A percentile compares a stretch with the other conserved stretches of the same genome.
These are phyloP conservation scores for Diutina siamensis DNA, from an alignment of 1,139 yeast species.

Conservation along the genomic window DNA sequence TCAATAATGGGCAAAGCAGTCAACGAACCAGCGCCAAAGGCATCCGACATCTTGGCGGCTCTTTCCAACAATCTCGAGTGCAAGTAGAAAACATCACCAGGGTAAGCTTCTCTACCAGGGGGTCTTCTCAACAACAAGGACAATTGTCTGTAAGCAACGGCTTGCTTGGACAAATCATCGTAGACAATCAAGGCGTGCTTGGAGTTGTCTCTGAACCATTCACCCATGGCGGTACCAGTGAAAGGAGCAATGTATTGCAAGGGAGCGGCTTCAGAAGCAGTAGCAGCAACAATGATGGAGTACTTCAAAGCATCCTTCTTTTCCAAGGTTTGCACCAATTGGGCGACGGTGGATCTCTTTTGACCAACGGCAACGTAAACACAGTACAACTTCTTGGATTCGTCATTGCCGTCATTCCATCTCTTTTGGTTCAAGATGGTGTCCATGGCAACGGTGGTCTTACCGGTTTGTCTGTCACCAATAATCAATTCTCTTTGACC, in stretches of 20 bases:
- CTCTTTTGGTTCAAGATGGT: slow-evolving; percentile 98
- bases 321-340: slow-evolving; percentile 97
- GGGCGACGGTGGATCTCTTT: slow-evolving; percentile 99
- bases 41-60: slow-evolving; percentile 94
- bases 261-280: slow-evolving; percentile 99
- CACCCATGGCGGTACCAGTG: slow-evolving; percentile 99
- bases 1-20: slow-evolving; percentile 95
- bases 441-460: slow-evolving; percentile 98
- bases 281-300: slow-evolving; percentile 97
- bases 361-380: slow-evolving; percentile 99
- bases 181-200: slow-evolving; percentile 93
- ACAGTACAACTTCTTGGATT: slow-evolving; percentile 97
- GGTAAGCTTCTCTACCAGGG: slow-evolving; percentile 96
- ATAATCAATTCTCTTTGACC: slow-evolving; percentile 99
- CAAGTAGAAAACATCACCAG: slow-evolving; percentile 94
- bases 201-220: slow-evolving; percentile 99
- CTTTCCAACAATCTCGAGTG: slow-evolving; percentile 94
- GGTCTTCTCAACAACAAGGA: slow-evolving; percentile 96
- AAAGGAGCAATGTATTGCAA: slow-evolving; percentile 99
- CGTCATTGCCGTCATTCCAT: slow-evolving; percentile 93
- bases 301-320: slow-evolving; percentile 96
- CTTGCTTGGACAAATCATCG: slow-evolving; percentile 98
- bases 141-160: slow-evolving; percentile 99
- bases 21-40: slow-evolving; percentile 86
- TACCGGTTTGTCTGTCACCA: slow-evolving; percentile 99